Evolutionary conservation across 176 grass and related monocot species (phyloP).

Genomic region (Oryza longistaminata): DNA sequence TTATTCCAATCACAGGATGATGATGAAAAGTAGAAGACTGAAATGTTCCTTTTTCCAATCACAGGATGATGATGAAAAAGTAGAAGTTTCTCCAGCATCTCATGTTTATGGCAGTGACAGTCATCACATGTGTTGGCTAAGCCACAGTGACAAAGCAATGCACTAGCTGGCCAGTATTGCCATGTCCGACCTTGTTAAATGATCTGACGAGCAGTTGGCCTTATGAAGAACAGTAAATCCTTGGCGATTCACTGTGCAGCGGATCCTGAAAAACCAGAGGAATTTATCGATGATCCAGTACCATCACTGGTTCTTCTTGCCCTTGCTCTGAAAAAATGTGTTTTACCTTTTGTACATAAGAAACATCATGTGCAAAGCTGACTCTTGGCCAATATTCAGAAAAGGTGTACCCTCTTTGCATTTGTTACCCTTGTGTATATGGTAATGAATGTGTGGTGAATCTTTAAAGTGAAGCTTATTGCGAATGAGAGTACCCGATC

Average conservation of each 20-base stretch:
- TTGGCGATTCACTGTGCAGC: slow-evolving; percentile 22
- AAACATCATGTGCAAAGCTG: slow-evolving; percentile 30
- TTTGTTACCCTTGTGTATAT: slow-evolving; percentile 19
- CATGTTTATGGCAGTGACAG: slow-evolving; percentile 1
- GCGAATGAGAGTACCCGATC: neutral
- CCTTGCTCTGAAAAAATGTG: neutral
- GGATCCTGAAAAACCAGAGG: slow-evolving; percentile 17
- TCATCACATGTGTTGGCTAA: slow-evolving; percentile 6
- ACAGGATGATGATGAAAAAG: slow-evolving; percentile 27
- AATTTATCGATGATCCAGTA: slow-evolving; percentile 11
- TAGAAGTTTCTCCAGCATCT: neutral
- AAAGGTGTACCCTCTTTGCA: neutral
- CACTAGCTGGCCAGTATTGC: slow-evolving; percentile 6
- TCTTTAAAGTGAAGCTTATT: neutral
- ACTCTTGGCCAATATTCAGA: slow-evolving; percentile 24
- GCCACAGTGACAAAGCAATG: neutral
- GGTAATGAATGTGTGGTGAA: slow-evolving; percentile 13
- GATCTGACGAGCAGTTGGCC: slow-evolving; percentile 22
- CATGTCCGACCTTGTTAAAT: slow-evolving; percentile 11
- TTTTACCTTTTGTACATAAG: slow-evolving; percentile 11
- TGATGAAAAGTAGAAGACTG: slow-evolving; percentile 12
- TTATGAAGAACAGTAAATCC: slow-evolving; percentile 12
- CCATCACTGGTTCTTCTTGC: slow-evolving; percentile 9
- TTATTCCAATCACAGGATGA: slow-evolving; percentile 6
- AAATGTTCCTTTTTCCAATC: neutral